Conservation (phyloP, 1,139 yeast genomes). For the Eremothecium sinecaudum region DNA sequence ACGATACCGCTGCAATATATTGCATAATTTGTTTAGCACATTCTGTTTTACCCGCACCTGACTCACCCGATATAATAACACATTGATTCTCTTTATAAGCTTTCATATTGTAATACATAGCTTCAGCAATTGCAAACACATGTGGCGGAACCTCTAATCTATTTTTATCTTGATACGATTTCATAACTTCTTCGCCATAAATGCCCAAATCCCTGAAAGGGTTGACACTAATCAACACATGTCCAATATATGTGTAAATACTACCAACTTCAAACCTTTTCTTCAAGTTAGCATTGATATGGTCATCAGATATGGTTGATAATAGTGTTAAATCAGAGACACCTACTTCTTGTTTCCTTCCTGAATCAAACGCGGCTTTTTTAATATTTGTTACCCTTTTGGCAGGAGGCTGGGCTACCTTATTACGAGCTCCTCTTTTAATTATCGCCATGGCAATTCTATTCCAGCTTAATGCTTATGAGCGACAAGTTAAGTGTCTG, state of each 20-base stretch:
- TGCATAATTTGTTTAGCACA: conserved; percentile 99
- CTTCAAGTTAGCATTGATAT: conserved; percentile 84
- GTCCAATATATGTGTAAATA: conserved; percentile 83
- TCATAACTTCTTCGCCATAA: conserved; percentile 68
- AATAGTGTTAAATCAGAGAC: conserved; percentile 88
- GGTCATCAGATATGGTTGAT: conserved; percentile 81
- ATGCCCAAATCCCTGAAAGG: conserved; percentile 96
- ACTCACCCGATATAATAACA: conserved; percentile 96
- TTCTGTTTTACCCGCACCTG: conserved; percentile 98
- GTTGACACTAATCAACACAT: conserved; percentile 86
- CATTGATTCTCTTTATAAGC: conserved; percentile 93
- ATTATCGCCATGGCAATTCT: conserved; percentile 53
- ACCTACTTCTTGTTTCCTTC: conserved; percentile 92
- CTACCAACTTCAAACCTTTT: conserved; percentile 83
- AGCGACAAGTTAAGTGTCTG: too few relatives aligned
- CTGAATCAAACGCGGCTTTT: conserved; percentile 84
- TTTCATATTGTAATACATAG: conserved; percentile 92
- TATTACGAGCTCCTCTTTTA: conserved; percentile 62
- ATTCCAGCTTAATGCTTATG: too few relatives aligned
- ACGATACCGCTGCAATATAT: conserved; percentile 81
- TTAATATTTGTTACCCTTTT: conserved; percentile 47
- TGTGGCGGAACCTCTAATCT: conserved; percentile 98
- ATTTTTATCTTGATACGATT: conserved; percentile 80
- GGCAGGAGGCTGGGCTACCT: conserved; percentile 42
- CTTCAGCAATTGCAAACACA: conserved; percentile 94